A percentile compares a stretch with the other conserved stretches of the same genome.
Conservation (phyloP, 257 asterid species). For the Sherardia arvensis region DNA sequence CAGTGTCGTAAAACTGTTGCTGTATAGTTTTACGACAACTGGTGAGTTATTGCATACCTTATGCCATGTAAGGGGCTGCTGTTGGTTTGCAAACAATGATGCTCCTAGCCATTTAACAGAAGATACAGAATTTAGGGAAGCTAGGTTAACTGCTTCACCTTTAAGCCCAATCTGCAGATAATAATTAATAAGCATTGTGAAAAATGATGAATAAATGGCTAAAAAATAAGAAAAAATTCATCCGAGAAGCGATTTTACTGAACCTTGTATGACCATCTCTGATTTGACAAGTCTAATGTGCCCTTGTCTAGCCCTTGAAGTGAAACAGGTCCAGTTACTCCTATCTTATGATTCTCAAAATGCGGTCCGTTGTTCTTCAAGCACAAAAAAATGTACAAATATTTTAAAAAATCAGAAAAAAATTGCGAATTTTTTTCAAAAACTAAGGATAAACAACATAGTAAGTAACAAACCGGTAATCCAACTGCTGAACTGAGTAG, state of each 20-base stretch:
- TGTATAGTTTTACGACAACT: no score
- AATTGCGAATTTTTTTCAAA: neutral
- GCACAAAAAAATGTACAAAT: slow-evolving; percentile 5
- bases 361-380: slow-evolving; percentile 62
- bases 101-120: slow-evolving; percentile 53
- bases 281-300: slow-evolving; percentile 55
- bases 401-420: slow-evolving; percentile 7
- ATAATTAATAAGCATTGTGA: neutral
- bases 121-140: slow-evolving; percentile 41
- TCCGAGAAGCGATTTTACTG: slow-evolving; percentile 1
- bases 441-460: neutral
- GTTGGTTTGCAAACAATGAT: slow-evolving; percentile 33
- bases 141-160: slow-evolving; percentile 77
- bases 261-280: slow-evolving; percentile 96
- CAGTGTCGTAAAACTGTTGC: no score
- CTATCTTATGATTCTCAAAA: slow-evolving; percentile 64
- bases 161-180: slow-evolving; percentile 60
- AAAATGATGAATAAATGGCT: neutral
- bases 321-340: slow-evolving; percentile 79
- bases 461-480: slow-evolving; percentile 53
- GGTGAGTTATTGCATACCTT: slow-evolving; percentile 59
- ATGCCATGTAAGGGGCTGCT: slow-evolving; percentile 80
- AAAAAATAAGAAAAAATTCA: neutral
- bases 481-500: slow-evolving; percentile 87
- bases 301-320: slow-evolving; percentile 65